These are phyloP conservation scores for Populus hybrid DNA, from an alignment of 441 rosid species.

Conservation along the genomic window DNA sequence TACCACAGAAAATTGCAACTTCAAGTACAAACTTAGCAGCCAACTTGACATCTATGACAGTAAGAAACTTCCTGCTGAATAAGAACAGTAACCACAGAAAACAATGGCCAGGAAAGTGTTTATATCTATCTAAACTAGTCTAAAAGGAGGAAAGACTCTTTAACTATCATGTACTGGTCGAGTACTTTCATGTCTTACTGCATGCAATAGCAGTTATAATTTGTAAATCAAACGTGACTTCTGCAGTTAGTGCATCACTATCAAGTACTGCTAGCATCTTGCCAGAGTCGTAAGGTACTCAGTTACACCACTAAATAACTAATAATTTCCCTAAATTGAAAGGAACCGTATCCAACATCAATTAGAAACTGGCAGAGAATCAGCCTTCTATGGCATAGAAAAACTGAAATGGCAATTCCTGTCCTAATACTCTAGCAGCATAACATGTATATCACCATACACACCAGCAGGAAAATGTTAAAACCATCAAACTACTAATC, in stretches of 20 bases:
- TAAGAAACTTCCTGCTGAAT: not conserved
- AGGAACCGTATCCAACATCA: not conserved
- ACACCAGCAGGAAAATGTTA: not conserved
- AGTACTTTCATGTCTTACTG: not conserved
- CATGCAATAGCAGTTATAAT: not conserved
- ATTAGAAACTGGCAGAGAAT: not conserved
- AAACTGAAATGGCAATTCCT: not conserved
- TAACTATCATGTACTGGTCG: not conserved
- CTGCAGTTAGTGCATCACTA: not conserved
- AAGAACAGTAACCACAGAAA: not conserved
- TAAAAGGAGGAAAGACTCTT: not conserved
- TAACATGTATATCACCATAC: not conserved
- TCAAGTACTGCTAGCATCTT: not conserved
- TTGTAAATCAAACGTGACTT: not conserved
- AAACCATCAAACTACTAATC: not conserved
- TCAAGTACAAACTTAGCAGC: not conserved
- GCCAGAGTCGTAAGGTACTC: not conserved
- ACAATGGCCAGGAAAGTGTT: not conserved
- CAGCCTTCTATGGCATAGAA: not conserved
- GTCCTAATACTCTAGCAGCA: not conserved
- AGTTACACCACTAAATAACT: not conserved
- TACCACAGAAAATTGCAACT: not conserved
- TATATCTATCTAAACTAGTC: not conserved
- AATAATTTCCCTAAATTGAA: not conserved
- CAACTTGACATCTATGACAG: not conserved